Base-by-base conservation (phyloP, 164 flowering plant species). In the Vitis rotundifolia region DNA sequence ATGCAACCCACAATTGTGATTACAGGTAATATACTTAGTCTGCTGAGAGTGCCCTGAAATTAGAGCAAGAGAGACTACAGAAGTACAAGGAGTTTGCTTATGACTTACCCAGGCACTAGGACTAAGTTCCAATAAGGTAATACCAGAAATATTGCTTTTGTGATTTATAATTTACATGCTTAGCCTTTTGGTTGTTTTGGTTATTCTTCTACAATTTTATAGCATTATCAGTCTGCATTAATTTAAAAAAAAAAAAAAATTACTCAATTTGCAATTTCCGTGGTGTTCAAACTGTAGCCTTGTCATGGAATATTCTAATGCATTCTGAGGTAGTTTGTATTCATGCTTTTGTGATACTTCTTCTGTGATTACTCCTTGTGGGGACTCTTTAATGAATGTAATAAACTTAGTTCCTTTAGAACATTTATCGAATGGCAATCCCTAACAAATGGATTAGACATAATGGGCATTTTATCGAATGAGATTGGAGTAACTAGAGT, bases 41-140 rank as follows among this genome's bases (percentile, higher is more conserved):
- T 73, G 73, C 92, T 26, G 78, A 85, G 76, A 86, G 68, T 82
- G 91, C 91, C 55, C 56, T 88, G 19, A 82, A 75, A 56, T 13
- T 79, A 66, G 97, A 91, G 84, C 82, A 73, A 71, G 81, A 54
- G 67, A 88, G 95, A 72, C 63, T 76, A 14, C 76, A 71, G 61
- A 87, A 74, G 75, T 77, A 80, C n/a, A 76, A 81, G 53, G 85
- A 84, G 76, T 18, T 89, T n/a, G 80, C 67, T 49, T 87, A 80
- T n/a, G 69, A 51, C 51, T 22, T 22, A 87, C 82, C 73, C 76
- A 81, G 66, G 51, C 76, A 63, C 44, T 88, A 61, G 76, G 68
- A 69, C 69, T 69, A 65, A 66, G 80, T 63, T 70, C 84, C 15
- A 79, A 80, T 64, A 76, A 79, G 93, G 98, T 91, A 75, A 15